These are phyloP conservation scores for Euphorbia corollata DNA, from an alignment of 441 rosid species.

Conservation along the genomic window DNA sequence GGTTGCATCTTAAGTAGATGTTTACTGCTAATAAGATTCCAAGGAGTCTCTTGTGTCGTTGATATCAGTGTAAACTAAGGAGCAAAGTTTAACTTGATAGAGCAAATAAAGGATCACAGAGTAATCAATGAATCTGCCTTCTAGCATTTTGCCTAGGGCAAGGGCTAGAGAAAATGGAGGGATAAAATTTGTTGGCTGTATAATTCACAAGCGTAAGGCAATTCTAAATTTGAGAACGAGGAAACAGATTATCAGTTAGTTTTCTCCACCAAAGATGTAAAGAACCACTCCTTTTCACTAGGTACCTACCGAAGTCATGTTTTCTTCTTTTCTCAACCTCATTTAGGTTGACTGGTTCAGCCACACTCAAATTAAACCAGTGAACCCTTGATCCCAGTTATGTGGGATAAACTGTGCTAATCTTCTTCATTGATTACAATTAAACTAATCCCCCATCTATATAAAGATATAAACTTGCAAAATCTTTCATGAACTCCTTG, in stretches of 20 bases:
- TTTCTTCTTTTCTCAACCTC: conserved; percentile 1
- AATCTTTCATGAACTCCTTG: not conserved
- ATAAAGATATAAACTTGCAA: not conserved
- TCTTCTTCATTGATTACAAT: conserved; percentile 2
- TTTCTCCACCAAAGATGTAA: not conserved
- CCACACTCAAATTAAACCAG: not conserved
- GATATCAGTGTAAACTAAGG: conserved; percentile 5
- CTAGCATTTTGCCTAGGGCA: not conserved
- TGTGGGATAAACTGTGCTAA: not conserved
- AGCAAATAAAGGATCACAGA: not conserved
- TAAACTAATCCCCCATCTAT: not conserved
- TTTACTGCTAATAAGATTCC: not conserved
- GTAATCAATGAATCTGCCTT: not conserved
- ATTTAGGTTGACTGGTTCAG: not conserved
- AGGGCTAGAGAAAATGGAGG: conserved; percentile 1
- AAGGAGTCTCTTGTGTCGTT: not conserved
- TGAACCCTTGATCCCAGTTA: not conserved
- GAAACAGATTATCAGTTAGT: not conserved
- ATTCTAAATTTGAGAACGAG: not conserved
- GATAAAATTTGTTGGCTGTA: not conserved
- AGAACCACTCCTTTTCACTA: not conserved
- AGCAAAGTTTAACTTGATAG: not conserved
- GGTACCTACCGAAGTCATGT: not conserved
- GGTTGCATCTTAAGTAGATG: not conserved
- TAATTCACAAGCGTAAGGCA: not conserved